Conservation (phyloP, 192 early-diverging fungal genomes). For the Podila minutissima region DNA sequence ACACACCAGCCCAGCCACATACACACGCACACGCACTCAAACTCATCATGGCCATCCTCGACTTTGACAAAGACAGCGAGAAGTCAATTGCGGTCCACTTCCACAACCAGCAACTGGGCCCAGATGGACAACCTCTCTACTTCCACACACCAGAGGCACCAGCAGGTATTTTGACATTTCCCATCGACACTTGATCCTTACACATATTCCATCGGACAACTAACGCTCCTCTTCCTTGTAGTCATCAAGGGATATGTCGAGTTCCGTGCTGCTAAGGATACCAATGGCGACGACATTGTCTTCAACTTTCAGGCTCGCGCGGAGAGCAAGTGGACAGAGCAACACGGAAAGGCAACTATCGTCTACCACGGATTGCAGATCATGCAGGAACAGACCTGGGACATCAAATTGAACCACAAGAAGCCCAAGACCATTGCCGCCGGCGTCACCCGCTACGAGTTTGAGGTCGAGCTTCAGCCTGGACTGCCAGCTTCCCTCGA, state of each 20-base stretch:
- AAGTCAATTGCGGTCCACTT: constrained; percentile 39
- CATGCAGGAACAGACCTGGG: constrained; percentile 34
- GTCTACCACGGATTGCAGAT: constrained; percentile 3
- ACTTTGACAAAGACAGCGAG: constrained; percentile 23
- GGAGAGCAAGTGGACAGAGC: constrained; percentile 39
- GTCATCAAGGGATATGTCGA: constrained; percentile 38
- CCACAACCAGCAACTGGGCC: constrained; percentile 18
- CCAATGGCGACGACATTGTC: constrained; percentile 19
- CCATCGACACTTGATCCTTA: not conserved
- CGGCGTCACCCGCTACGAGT: constrained; percentile 35
- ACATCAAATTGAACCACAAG: constrained; percentile 22
- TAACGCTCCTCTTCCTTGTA: not conserved
- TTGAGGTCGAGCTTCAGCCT: constrained; percentile 21
- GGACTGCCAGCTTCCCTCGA: constrained; percentile 26
- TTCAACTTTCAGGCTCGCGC: constrained; percentile 28
- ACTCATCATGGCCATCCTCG: constrained; percentile 24
- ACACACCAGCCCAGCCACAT: not conserved
- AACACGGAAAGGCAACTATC: constrained; percentile 10
- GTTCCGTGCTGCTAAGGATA: constrained; percentile 31
- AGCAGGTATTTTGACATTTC: constrained; percentile 5
- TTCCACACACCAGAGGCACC: constrained; percentile 25
- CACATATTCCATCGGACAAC: not conserved
- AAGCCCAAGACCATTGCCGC: constrained; percentile 31
- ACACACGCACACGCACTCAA: not conserved
- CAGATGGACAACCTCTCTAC: constrained; percentile 26